phyloP scores from a whole-genome alignment of 2,329 filamentous ascomycete genomes.

The Orbilia oligospora region DNA sequence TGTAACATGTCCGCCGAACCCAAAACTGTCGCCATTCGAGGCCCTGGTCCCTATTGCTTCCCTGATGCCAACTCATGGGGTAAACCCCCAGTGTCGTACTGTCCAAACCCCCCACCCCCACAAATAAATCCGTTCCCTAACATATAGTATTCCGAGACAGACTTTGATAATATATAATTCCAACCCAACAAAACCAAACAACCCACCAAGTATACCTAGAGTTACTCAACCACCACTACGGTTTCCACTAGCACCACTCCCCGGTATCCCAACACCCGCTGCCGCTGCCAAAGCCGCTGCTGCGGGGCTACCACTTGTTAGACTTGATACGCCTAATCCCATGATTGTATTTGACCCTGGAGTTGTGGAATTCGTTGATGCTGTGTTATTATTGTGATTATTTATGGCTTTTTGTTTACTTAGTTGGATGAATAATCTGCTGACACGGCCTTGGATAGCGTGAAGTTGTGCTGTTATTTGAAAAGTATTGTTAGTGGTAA shows the following conservation, averaged over 20 bases:
- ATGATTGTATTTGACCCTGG: background rate
- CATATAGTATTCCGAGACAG: background rate
- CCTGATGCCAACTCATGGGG: background rate
- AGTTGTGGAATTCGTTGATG: background rate
- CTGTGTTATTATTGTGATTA: background rate
- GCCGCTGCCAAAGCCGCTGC: constrained; percentile 46
- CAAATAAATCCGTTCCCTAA: background rate
- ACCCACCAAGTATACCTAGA: background rate
- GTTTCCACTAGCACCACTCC: constrained; percentile 5
- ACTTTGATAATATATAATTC: background rate
- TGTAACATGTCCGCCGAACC: background rate
- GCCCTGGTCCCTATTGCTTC: background rate
- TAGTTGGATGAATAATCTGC: constrained; percentile 63
- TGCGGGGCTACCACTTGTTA: constrained; percentile 32
- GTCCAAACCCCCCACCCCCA: background rate
- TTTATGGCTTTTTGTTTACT: constrained; percentile 59
- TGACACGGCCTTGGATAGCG: constrained; percentile 63
- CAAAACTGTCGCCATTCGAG: background rate
- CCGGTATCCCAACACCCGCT: background rate
- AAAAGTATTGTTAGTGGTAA: background rate
- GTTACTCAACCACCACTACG: background rate
- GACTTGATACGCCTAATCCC: background rate
- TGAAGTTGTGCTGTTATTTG: constrained; percentile 60
- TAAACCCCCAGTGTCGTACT: background rate
- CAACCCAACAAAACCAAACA: background rate